These are phyloP conservation scores for Penicillium turbatum DNA, from an alignment of 495 filamentous ascomycete genomes.

Conservation along the genomic window DNA sequence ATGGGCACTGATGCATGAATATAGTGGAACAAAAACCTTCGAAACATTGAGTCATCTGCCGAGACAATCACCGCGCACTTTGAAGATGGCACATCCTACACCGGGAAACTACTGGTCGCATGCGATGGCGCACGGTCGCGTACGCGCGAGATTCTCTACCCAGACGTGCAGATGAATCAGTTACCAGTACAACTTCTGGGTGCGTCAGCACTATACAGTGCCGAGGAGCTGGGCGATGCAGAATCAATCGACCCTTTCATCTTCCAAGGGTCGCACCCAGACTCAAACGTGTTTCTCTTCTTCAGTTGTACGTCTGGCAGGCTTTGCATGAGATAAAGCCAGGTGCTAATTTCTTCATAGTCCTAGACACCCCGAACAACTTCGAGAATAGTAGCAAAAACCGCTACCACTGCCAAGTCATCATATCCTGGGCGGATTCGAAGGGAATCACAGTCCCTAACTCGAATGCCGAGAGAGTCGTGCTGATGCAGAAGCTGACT, in stretches of 20 bases:
- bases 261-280: slow-evolving; percentile 56
- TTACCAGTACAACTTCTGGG: slow-evolving; percentile 51
- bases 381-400: slow-evolving; percentile 36
- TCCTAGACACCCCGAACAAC: slow-evolving; percentile 47
- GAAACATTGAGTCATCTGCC: slow-evolving; percentile 29
- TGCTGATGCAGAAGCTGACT: slow-evolving; percentile 50
- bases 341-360: slow-evolving; percentile 9
- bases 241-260: slow-evolving; percentile 55
- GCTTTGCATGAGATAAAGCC: neutral
- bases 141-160: slow-evolving; percentile 37
- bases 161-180: slow-evolving; percentile 33
- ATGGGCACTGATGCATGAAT: neutral
- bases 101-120: slow-evolving; percentile 51
- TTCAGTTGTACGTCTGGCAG: slow-evolving; percentile 38
- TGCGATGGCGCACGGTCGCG: slow-evolving; percentile 52
- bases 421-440: slow-evolving; percentile 50
- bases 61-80: slow-evolving; percentile 45
- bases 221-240: slow-evolving; percentile 37
- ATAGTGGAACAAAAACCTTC: slow-evolving; percentile 45
- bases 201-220: slow-evolving; percentile 37
- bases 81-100: slow-evolving; percentile 44
- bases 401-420: slow-evolving; percentile 46
- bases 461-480: slow-evolving; percentile 37
- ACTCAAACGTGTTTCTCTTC: slow-evolving; percentile 53
- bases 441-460: slow-evolving; percentile 39